Percentiles rank a stretch among this genome's conserved stretches.
phyloP scores from a whole-genome alignment of 2,329 filamentous ascomycete species.

The Cordyceps cateniannulata region DNA sequence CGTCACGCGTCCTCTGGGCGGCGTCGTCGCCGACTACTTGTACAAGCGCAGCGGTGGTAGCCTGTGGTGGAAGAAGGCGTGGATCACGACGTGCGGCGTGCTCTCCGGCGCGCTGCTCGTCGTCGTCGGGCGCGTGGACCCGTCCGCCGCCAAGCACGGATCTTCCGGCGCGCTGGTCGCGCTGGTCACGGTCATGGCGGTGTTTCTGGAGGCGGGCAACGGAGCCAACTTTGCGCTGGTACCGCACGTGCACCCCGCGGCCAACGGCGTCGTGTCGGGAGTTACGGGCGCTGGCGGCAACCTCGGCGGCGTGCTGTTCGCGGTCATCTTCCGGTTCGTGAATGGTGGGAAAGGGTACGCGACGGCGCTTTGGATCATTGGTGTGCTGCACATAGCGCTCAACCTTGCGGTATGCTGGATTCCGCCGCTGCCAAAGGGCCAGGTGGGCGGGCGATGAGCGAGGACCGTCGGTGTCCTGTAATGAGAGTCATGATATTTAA shows the following conservation, averaged over 20 bases:
- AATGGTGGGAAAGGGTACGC: constrained; percentile 57
- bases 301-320: constrained; percentile 77
- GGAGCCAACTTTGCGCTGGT: constrained; percentile 82
- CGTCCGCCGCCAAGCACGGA: constrained; percentile 44
- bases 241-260: constrained; percentile 76
- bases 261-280: constrained; percentile 74
- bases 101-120: constrained; percentile 55
- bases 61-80: constrained; percentile 35
- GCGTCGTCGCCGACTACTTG: constrained; percentile 46
- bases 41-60: constrained; percentile 34
- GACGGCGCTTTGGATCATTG: constrained; percentile 74
- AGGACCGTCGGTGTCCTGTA: constrained; percentile 13
- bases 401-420: constrained; percentile 58
- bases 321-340: constrained; percentile 72
- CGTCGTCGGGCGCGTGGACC: constrained; percentile 56
- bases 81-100: constrained; percentile 49
- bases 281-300: constrained; percentile 76
- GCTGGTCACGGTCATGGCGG: constrained; percentile 67
- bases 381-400: constrained; percentile 63
- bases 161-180: constrained; percentile 59
- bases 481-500: neutral
- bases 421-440: constrained; percentile 46
- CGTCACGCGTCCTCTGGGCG: constrained; percentile 59
- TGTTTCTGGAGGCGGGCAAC: constrained; percentile 81
- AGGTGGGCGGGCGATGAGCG: constrained; percentile 20